Evolutionary conservation across 139 green algal genomes (phyloP).

Genomic region (Chlorella sp.): DNA sequence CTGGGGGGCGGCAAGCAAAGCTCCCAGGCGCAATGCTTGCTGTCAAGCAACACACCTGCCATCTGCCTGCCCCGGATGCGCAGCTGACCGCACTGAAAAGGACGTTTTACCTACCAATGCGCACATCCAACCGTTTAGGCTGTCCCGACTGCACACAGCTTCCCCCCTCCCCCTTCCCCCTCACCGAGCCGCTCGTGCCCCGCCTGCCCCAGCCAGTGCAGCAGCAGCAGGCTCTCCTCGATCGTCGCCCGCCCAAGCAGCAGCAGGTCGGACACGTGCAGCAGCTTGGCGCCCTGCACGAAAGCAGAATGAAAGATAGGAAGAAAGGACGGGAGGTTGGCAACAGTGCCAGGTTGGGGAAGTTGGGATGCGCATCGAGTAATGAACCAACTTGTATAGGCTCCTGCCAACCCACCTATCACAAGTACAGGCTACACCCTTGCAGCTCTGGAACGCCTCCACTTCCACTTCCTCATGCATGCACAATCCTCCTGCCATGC

Average conservation of each 20-base stretch:
- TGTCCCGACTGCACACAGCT: neutral
- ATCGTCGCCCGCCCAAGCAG: constrained; percentile 86
- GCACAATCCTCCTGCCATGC: neutral
- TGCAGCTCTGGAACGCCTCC: too few species aligned
- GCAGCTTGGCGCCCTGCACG: constrained; percentile 71
- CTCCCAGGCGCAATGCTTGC: too few species aligned
- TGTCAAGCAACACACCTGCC: neutral
- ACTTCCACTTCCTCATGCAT: neutral
- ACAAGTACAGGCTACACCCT: too few species aligned
- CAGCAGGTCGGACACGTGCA: constrained; percentile 85
- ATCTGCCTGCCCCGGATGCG: neutral
- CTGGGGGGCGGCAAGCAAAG: neutral
- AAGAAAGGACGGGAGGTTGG: too few species aligned
- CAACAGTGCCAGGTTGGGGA: neutral
- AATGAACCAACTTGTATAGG: too few species aligned
- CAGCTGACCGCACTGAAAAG: too few species aligned
- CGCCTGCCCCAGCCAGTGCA: constrained; percentile 66
- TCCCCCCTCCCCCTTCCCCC: neutral
- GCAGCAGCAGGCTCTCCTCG: constrained; percentile 78
- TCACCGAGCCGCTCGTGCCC: constrained; percentile 59
- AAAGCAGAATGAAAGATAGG: neutral
- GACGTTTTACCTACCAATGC: too few species aligned
- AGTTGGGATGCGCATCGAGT: too few species aligned
- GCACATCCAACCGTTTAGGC: too few species aligned
- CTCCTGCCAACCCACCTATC: neutral